A percentile compares a stretch with the other conserved stretches of the same genome.
Conservation (phyloP, 371 early-diverging fungal species). For the Mortierella sp. region DNA sequence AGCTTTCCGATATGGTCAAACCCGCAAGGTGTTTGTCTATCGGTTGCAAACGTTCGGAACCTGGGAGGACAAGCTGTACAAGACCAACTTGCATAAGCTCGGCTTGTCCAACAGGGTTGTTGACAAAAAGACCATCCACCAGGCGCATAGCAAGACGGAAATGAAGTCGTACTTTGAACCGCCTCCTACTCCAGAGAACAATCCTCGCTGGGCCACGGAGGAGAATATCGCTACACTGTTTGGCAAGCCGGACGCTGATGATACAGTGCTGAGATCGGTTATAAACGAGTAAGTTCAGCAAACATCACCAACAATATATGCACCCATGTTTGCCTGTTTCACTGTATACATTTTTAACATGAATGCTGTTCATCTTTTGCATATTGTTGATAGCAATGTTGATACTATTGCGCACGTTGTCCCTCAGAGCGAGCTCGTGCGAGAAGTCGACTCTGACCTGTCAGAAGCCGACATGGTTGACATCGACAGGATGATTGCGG, state of each 20-base stretch:
- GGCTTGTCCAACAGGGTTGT: conserved; percentile 71
- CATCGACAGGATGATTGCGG: conserved; percentile 37
- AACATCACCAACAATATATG: background rate
- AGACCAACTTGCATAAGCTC: conserved; percentile 68
- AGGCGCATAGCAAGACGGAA: conserved; percentile 57
- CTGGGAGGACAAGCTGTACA: conserved; percentile 70
- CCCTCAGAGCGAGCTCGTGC: conserved; percentile 35
- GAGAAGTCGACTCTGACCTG: conserved; percentile 49
- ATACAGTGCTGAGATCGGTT: conserved; percentile 25
- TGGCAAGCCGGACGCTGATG: conserved; percentile 37
- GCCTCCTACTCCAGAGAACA: conserved; percentile 48
- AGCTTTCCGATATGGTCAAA: conserved; percentile 86
- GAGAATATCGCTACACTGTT: conserved; percentile 29
- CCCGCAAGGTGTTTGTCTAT: conserved; percentile 81
- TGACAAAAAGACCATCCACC: conserved; percentile 70
- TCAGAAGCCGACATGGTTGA: conserved; percentile 48
- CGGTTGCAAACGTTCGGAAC: conserved; percentile 73
- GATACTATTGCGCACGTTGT: conserved; percentile 21
- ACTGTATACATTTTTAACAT: background rate
- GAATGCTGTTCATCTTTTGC: background rate
- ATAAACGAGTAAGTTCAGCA: conserved; percentile 34
- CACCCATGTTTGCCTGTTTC: background rate
- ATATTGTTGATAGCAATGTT: conserved; percentile 22
- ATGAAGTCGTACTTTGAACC: conserved; percentile 63
- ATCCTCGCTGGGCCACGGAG: conserved; percentile 25